These are phyloP conservation scores for Plantago elongata DNA, from an alignment of 257 asterid genomes.

Conservation along the genomic window DNA sequence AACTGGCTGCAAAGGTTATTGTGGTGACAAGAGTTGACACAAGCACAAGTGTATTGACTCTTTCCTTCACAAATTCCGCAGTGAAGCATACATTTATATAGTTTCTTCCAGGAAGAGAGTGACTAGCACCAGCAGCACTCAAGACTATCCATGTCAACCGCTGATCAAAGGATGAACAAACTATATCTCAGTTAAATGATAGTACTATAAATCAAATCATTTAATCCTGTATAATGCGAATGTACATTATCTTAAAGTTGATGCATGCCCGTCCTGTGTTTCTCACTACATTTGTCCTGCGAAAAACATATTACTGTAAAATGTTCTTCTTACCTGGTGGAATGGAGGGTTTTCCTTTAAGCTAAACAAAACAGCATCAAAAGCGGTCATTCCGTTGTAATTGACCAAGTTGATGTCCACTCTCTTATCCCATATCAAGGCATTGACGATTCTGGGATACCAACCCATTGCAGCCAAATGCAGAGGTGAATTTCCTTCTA, in stretches of 20 bases:
- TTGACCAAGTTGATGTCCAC: constrained; percentile 18
- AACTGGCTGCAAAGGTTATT: constrained; percentile 38
- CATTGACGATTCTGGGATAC: constrained; percentile 21
- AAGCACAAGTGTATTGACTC: constrained; percentile 33
- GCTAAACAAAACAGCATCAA: constrained; percentile 27
- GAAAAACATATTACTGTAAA: no score
- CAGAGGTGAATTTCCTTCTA: constrained; percentile 29
- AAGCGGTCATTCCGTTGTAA: constrained; percentile 27
- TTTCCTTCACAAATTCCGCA: constrained; percentile 20
- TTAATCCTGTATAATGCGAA: no score
- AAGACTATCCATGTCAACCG: constrained; percentile 30
- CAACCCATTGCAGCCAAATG: constrained; percentile 26
- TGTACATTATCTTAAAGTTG: neutral
- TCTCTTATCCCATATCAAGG: constrained; percentile 25
- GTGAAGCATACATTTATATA: neutral
- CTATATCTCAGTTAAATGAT: neutral
- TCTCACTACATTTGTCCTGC: no score
- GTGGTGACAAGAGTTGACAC: constrained; percentile 36
- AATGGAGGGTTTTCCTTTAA: neutral
- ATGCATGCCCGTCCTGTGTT: neutral
- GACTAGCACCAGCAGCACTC: constrained; percentile 21
- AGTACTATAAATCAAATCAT: neutral
- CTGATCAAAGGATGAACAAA: constrained; percentile 8
- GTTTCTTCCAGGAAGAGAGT: neutral
- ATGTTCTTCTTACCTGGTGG: constrained; percentile 23